These are phyloP conservation scores for Omphalotus guepiniiformis DNA, from an alignment of 768 basidiomycete genomes.

Conservation along the genomic window DNA sequence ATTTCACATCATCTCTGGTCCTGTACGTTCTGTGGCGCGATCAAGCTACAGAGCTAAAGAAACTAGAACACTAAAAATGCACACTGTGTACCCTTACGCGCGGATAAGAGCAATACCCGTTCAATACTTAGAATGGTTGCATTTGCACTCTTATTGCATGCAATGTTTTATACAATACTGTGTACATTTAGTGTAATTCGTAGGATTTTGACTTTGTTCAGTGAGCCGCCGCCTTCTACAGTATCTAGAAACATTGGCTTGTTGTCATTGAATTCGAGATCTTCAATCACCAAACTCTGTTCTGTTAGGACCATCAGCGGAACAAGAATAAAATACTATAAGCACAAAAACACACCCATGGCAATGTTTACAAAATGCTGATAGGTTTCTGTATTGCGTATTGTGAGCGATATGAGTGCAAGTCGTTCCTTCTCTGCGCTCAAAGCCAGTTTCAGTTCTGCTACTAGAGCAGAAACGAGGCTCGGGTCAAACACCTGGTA, in stretches of 20 bases:
- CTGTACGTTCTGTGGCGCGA: constrained; percentile 65
- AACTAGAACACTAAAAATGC: too few relatives aligned
- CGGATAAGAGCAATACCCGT: too few relatives aligned
- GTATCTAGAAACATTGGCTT: constrained; percentile 1
- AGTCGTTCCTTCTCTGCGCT: constrained; percentile 19
- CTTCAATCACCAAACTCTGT: neutral
- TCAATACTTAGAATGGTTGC: neutral
- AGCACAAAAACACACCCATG: too few relatives aligned
- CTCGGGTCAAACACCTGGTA: constrained; percentile 64
- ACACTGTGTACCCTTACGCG: too few relatives aligned
- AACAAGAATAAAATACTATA: neutral
- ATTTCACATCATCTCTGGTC: constrained; percentile 70
- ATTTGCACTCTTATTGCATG: neutral
- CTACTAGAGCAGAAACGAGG: constrained; percentile 54
- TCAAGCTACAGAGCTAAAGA: constrained; percentile 40
- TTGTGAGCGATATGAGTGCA: constrained; percentile 49
- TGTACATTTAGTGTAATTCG: neutral
- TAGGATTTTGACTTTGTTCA: neutral
- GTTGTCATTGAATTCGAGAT: too few relatives aligned
- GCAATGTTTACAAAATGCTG: constrained; percentile 33
- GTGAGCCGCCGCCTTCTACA: neutral
- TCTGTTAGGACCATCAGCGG: neutral
- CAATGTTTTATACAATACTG: neutral
- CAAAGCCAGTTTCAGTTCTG: constrained; percentile 43
- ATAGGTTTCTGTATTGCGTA: constrained; percentile 55